phyloP scores from a whole-genome alignment of 2,329 filamentous ascomycete genomes.

The Cladosporium sp. region DNA sequence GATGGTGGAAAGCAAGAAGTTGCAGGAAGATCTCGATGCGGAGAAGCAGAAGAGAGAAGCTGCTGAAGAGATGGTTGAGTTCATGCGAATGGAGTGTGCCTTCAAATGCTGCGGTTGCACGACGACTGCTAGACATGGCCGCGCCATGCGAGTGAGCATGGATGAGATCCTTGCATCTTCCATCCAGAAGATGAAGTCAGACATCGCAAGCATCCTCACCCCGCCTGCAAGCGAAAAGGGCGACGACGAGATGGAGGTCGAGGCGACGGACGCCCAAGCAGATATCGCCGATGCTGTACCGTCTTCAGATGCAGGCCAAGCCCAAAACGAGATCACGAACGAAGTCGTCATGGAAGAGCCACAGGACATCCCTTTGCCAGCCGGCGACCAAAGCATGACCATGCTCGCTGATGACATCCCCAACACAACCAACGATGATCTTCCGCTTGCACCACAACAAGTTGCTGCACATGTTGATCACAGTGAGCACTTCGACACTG shows the following conservation, averaged over 20 bases:
- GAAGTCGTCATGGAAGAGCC: conserved; percentile 15
- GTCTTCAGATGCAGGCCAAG: background rate
- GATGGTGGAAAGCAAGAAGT: conserved; percentile 44
- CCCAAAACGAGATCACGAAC: background rate
- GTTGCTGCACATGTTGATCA: background rate
- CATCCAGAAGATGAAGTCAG: conserved; percentile 25
- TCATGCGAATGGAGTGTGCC: conserved; percentile 69
- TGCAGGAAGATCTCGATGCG: conserved; percentile 48
- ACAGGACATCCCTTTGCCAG: conserved; percentile 14
- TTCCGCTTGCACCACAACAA: background rate
- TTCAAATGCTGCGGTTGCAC: conserved; percentile 61
- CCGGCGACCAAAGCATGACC: conserved; percentile 24
- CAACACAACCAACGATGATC: background rate
- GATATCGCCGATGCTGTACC: background rate
- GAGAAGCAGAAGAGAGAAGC: conserved; percentile 61
- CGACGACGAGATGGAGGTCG: conserved; percentile 26
- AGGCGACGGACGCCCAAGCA: background rate
- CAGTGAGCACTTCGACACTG: background rate
- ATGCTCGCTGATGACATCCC: conserved; percentile 11
- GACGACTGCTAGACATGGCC: conserved; percentile 3
- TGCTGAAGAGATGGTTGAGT: conserved; percentile 69
- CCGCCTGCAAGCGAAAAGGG: conserved; percentile 62
- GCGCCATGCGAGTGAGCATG: conserved; percentile 5
- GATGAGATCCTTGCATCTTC: conserved; percentile 30
- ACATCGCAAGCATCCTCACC: conserved; percentile 54